These are phyloP conservation scores for Chalara sp. DNA, from an alignment of 2,329 filamentous ascomycete genomes.

Conservation along the genomic window DNA sequence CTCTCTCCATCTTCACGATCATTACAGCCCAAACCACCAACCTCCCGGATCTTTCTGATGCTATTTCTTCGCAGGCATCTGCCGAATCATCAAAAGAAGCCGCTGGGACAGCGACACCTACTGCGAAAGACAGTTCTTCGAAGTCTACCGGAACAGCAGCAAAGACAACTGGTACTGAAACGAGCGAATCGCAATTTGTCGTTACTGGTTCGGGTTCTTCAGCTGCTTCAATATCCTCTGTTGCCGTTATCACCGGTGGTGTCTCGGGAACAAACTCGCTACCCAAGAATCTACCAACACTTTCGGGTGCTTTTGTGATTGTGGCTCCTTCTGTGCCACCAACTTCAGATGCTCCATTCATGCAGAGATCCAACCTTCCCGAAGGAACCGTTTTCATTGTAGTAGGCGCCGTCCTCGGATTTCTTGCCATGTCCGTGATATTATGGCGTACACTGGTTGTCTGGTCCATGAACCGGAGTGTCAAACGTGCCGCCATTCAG, in stretches of 20 bases:
- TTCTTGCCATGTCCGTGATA: conserved; percentile 74
- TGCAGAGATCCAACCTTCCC: conserved; percentile 78
- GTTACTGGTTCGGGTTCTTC: not conserved
- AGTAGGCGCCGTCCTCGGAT: conserved; percentile 81
- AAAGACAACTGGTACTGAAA: not conserved
- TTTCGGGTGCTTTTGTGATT: conserved; percentile 53
- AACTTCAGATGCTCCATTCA: conserved; percentile 79
- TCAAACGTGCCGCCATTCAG: conserved; percentile 75
- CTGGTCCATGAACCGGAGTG: conserved; percentile 86
- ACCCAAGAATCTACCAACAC: conserved; percentile 38
- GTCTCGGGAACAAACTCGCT: not conserved
- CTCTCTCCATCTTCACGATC: not conserved
- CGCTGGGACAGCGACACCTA: not conserved
- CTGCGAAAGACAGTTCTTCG: not conserved
- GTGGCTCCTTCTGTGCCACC: conserved; percentile 74
- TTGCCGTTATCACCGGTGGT: not conserved
- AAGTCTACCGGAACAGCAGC: not conserved
- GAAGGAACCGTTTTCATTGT: conserved; percentile 96
- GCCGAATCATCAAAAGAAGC: not conserved
- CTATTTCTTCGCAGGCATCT: not conserved
- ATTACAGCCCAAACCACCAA: not conserved
- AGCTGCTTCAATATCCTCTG: not conserved
- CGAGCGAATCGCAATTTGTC: not conserved
- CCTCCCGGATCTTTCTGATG: not conserved
- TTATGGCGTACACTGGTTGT: conserved; percentile 84